These are phyloP conservation scores for Ascochyta viciae-villosae DNA, from an alignment of 2,329 filamentous ascomycete genomes.

Conservation along the genomic window DNA sequence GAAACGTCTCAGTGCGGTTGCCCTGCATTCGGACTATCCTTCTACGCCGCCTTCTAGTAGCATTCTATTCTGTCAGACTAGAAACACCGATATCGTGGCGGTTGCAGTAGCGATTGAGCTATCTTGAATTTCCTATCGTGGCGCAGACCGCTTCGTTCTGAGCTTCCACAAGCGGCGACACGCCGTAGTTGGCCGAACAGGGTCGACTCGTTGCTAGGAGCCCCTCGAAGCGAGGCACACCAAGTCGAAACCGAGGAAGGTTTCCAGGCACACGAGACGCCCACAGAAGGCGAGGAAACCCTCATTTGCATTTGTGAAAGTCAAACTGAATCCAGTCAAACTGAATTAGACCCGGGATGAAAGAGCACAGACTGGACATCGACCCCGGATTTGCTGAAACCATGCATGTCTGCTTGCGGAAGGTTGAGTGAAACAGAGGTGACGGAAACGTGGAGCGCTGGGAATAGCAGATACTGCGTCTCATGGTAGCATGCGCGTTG, in stretches of 20 bases:
- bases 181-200: slow-evolving; percentile 9
- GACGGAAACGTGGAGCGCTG: slow-evolving; percentile 15
- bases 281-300: background rate
- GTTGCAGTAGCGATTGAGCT: slow-evolving; percentile 9
- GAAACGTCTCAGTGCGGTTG: slow-evolving; percentile 10
- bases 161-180: background rate
- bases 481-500: slow-evolving; percentile 9
- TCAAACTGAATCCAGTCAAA: slow-evolving; percentile 6
- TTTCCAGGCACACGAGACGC: slow-evolving; percentile 8
- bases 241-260: slow-evolving; percentile 4
- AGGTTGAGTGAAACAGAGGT: slow-evolving; percentile 12
- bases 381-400: slow-evolving; percentile 21
- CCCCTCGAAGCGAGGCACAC: slow-evolving; percentile 5
- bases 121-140: slow-evolving; percentile 4
- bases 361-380: slow-evolving; percentile 20
- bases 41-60: slow-evolving; percentile 19
- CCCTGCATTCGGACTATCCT: slow-evolving; percentile 15
- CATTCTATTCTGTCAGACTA: slow-evolving; percentile 4
- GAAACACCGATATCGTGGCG: slow-evolving; percentile 2
- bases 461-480: slow-evolving; percentile 16
- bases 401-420: slow-evolving; percentile 19
- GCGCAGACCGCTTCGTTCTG: slow-evolving; percentile 1
- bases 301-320: slow-evolving; percentile 7
- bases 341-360: background rate
- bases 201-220: background rate